Evolutionary conservation across 2,329 filamentous ascomycete species (phyloP), one percentile per base, ranked within the genome.

Genomic region (Sporothrix pallida): DNA sequence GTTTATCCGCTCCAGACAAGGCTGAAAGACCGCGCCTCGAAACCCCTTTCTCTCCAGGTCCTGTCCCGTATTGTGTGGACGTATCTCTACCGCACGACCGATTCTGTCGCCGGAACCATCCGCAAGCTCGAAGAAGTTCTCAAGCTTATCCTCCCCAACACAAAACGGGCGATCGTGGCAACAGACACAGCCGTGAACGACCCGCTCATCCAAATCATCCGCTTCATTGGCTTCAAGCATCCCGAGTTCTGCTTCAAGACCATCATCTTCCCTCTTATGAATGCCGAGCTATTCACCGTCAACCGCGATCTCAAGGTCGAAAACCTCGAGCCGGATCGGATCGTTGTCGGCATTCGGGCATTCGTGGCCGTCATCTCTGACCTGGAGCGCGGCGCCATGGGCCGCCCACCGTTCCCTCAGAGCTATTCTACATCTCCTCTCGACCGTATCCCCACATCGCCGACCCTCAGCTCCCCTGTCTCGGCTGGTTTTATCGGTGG

Each of bases 341-440:
- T 98, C 83, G 95, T 98, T n/a, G 93, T 99, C 77, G 96, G 95
- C 2, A 99, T 99, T 76, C 90, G 94, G 76, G 93, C 96, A 2
- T 99, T 98, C 80, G 86, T 99, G 42, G 93, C 92, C 46, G 94
- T 98, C 77, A 95, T 99, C 89, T 89, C 92, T 0, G 96, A 99
- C 80, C 85, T 98, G 37, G 96, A 99, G 81, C 95, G 92, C 76
- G 91, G 92, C 37, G 92, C 95, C 68, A 87, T 90, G 76, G 88
- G 91, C 13, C 88, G 88, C 31, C 96, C 96, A 2, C 93, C 94
- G 0, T 98, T 98, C 77, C 96, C 96, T 0, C 89, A 91, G 63
- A 88, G 89, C n/a, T 89, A 68, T 76, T 81, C 1, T 76, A 83
- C 46, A 76, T 82, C 20, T 77, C 63, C 79, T 1, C 77, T 80